A percentile compares a stretch with the other conserved stretches of the same genome.
phyloP scores from a whole-genome alignment of 2,329 filamentous ascomycete species.

The Pseudogymnoascus sp. region DNA sequence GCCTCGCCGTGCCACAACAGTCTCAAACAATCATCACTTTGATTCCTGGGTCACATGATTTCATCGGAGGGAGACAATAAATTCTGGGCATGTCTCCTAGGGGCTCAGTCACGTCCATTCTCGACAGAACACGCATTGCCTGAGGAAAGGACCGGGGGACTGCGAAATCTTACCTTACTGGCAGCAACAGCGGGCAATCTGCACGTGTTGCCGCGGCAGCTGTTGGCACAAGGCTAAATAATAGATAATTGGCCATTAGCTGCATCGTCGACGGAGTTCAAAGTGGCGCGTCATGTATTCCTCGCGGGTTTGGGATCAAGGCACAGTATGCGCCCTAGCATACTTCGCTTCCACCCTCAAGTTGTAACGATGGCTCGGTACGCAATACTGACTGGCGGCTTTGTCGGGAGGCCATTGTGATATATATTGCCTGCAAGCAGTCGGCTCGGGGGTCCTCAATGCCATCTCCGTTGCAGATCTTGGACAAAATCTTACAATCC shows the following conservation, averaged over 20 bases:
- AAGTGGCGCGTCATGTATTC: neutral
- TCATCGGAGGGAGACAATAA: neutral
- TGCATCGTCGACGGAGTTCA: neutral
- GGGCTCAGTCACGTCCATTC: neutral
- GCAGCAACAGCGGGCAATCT: neutral
- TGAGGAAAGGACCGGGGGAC: neutral
- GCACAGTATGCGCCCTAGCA: neutral
- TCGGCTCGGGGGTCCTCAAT: neutral
- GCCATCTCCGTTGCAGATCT: conserved; percentile 6
- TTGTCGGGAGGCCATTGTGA: conserved; percentile 4
- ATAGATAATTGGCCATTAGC: neutral
- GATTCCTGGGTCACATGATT: neutral
- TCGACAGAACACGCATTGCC: neutral
- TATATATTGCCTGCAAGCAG: conserved; percentile 7
- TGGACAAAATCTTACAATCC: neutral
- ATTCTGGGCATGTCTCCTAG: neutral
- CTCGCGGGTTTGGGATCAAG: neutral
- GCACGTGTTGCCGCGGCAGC: neutral
- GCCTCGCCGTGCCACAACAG: neutral
- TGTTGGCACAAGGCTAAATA: neutral
- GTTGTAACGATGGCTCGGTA: neutral
- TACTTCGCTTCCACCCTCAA: neutral
- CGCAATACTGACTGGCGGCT: neutral
- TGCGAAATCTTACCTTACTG: neutral
- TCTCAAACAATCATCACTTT: neutral